Conservation (phyloP, 768 basidiomycete species). For the Termitomyces sp. region DNA sequence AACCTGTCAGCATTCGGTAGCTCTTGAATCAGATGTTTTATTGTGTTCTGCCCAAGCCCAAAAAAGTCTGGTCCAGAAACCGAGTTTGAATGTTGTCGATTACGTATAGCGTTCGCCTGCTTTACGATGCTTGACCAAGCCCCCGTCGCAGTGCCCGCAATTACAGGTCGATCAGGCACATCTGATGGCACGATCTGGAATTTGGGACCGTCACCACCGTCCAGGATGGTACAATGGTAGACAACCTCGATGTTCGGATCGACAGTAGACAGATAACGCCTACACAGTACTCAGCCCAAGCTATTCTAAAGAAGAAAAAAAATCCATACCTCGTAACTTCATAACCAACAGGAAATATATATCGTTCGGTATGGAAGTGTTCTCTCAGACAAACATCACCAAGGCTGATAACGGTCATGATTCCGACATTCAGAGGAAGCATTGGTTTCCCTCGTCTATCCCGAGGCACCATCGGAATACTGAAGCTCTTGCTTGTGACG, state of each 20-base stretch:
- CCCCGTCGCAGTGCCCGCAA: constrained; percentile 84
- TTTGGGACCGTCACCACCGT: constrained; percentile 81
- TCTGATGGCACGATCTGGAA: constrained; percentile 80
- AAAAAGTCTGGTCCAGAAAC: constrained; percentile 89
- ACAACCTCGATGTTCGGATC: constrained; percentile 63
- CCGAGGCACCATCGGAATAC: constrained; percentile 67
- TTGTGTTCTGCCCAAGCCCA: constrained; percentile 80
- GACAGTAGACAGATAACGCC: constrained; percentile 74
- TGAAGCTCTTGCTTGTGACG: constrained; percentile 68
- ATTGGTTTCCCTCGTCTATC: constrained; percentile 66
- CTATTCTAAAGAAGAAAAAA: not conserved
- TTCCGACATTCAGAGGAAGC: constrained; percentile 77
- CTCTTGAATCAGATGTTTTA: constrained; percentile 88
- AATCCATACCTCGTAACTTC: constrained; percentile 64
- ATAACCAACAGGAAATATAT: constrained; percentile 86
- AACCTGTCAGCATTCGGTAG: constrained; percentile 66
- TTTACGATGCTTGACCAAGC: constrained; percentile 84
- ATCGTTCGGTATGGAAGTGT: constrained; percentile 83
- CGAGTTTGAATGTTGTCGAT: constrained; percentile 79
- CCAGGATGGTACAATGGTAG: constrained; percentile 79
- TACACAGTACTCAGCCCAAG: constrained; percentile 18
- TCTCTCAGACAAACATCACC: constrained; percentile 78
- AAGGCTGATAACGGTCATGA: constrained; percentile 75
- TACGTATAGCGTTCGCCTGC: constrained; percentile 74
- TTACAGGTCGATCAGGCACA: constrained; percentile 62